Percentiles rank a stretch among this genome's conserved stretches.
Conservation (phyloP, 495 filamentous ascomycete species). For the Pyrenula massariospora region DNA sequence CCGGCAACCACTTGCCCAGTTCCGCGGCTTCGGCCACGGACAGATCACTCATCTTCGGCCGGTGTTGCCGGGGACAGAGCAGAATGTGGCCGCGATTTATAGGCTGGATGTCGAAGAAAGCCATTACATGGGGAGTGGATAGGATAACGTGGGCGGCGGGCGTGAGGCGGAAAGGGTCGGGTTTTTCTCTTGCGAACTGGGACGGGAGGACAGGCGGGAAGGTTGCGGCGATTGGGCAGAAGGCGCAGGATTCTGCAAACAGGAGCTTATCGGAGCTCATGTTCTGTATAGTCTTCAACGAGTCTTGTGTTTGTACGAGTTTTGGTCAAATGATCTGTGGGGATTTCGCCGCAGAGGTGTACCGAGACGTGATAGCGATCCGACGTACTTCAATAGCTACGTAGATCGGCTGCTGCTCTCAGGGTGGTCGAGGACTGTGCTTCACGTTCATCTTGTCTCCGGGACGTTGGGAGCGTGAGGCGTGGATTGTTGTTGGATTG, state of each 20-base stretch:
- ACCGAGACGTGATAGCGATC: too few species aligned
- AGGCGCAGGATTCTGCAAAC: constrained; percentile 16
- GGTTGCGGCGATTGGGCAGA: constrained; percentile 28
- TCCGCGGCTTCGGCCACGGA: constrained; percentile 40
- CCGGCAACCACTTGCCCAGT: constrained; percentile 59
- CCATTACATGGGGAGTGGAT: constrained; percentile 58
- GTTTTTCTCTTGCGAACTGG: constrained; percentile 7
- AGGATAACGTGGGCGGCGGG: constrained; percentile 56
- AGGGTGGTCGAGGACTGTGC: background rate
- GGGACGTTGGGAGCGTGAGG: too few species aligned
- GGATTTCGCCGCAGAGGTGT: too few species aligned
- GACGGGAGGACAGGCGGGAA: constrained; percentile 28
- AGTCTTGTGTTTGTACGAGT: background rate
- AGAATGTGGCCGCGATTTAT: constrained; percentile 69
- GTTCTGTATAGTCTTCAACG: background rate
- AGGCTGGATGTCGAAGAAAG: constrained; percentile 87
- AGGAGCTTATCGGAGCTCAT: background rate
- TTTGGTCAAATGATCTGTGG: too few species aligned
- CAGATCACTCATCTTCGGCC: constrained; percentile 58
- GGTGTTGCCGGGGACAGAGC: constrained; percentile 59
- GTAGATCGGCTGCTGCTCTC: background rate
- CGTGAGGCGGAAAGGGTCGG: constrained; percentile 9
- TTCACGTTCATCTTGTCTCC: background rate
- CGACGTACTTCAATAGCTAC: too few species aligned
- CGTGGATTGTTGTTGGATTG: too few species aligned